phyloP scores from a whole-genome alignment of 1,284 basidiomycete species.

The Melampsora americana region DNA sequence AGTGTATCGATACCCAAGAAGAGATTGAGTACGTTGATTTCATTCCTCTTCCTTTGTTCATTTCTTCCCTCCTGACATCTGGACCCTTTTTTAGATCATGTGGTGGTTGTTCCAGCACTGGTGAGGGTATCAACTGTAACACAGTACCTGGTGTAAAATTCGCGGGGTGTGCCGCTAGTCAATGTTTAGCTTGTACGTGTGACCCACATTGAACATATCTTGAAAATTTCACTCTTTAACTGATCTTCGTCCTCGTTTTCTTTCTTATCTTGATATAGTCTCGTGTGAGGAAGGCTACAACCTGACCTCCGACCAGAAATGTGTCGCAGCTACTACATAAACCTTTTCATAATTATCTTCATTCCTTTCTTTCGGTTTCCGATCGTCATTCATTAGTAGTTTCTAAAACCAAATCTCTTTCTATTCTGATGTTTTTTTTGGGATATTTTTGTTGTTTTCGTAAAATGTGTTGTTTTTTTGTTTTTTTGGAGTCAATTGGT shows the following conservation, averaged over 20 bases:
- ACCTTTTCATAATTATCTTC: background rate
- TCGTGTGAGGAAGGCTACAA: conserved; percentile 25
- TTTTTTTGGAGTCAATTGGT: background rate
- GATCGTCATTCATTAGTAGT: background rate
- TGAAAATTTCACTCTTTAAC: no score
- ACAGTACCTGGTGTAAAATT: conserved; percentile 20
- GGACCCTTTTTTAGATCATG: background rate
- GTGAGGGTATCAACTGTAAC: conserved; percentile 35
- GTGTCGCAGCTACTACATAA: background rate
- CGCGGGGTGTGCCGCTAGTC: conserved; percentile 20
- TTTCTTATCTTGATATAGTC: conserved; percentile 8
- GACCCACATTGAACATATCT: background rate
- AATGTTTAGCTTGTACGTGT: conserved; percentile 38
- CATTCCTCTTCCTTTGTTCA: background rate
- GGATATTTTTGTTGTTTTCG: background rate
- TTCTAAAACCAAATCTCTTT: background rate
- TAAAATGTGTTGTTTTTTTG: background rate
- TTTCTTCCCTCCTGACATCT: background rate
- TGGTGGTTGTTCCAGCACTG: conserved; percentile 37
- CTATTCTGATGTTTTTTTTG: background rate
- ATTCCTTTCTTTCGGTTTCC: background rate
- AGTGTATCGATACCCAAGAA: conserved; percentile 27
- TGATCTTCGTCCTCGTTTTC: background rate
- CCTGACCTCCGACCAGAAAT: conserved; percentile 12
- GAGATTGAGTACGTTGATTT: conserved; percentile 9